Base-by-base conservation (phyloP, 106 monocot genomes). In the Allium cepa region DNA sequence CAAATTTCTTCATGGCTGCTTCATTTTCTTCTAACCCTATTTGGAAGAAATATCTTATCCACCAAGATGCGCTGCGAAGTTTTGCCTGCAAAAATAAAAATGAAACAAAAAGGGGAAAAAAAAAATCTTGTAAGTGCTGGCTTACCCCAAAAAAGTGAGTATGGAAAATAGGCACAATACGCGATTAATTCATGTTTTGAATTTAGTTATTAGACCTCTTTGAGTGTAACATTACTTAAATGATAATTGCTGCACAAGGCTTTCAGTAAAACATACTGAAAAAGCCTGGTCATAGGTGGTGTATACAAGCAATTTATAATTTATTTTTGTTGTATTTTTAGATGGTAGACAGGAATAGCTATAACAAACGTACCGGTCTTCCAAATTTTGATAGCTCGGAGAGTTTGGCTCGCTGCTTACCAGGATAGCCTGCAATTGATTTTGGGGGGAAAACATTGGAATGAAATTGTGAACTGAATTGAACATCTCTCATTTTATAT, bases 361-460 rank as follows among this genome's bases (percentile, higher is more conserved):
- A 36, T 36, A 36, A 36, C 36, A 13, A 28, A 73, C 78, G 55
- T 87, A 94, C 94, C 73, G 94, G 94, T 74, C 76, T 90, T 73
- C 94, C 94, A 82, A 94, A 90, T 70, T 84, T 90, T 69, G 94
- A 73, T 60, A 90, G 75, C 49, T 94, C 90, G 36, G 82, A 78
- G 77, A 81, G 53, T 71, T 90, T 94, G 46, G 84, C 79, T 69
- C 80, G 81, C 66, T 77, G 94, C 45, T 84, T 79, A 62, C 90
- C 87, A 60, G 90, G 94, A 80, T 78, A 82, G 66, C 94, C 94
- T 88, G 14, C 50, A 52, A 36, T 36, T 36, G 36, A 36, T 36
- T 36, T 36, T 0, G 3, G 3, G 1, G 36, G 36, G 36, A 5
- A 5, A 66, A 10, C 50, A 66, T 51, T 52, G 2, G 16, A 64